Evolutionary conservation across 345 rosid genomes (phyloP), one percentile per base, ranked within the genome.

Genomic region (Boechera divaricarpa): DNA sequence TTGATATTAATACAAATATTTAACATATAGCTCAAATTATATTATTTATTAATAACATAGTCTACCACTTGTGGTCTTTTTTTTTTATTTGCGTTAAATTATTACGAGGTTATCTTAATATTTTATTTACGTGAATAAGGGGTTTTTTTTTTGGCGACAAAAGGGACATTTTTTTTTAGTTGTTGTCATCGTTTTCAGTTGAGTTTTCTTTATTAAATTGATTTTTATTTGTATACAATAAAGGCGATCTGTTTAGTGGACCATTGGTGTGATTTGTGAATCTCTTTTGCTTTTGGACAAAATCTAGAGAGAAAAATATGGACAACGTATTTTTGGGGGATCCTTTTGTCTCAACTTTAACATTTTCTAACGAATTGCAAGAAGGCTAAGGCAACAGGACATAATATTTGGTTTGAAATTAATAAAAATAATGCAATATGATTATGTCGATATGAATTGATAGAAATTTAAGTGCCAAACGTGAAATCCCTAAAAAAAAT

Each of bases 221-320:
- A 29, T 41, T 39, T n/a, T 31, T 29, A 12, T 72, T 62, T 10
- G 2, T 1, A 52, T 49, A 41, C 31, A 41, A n/a, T 64, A 68
- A 60, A 68, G 49, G 63, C 62, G 16, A 9, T 60, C 55, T 32
- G 56, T 51, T 60, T 68, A 76, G 74, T 76, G 69, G 79, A 76
- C 79, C 79, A 61, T 60, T 61, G 31, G 31, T 42, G 10, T 52
- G 79, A 76, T 76, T 68, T 68, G 74, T 60, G 56, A 68, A 69
- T 61, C 74, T 54, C 47, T 61, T 69, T 61, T 76, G 79, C 79
- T 61, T 76, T 63, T 61, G 42, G 48, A 76, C 31, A 41, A 69
- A 52, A 76, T 69, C 74, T 69, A 7, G 64, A 57, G 68, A 67
- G 48, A 61, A 51, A 51, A 61, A 52, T 52, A 52, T 69, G 62